Conservation (phyloP, 1,284 basidiomycete genomes). For the Apiotrichum porosum region DNA sequence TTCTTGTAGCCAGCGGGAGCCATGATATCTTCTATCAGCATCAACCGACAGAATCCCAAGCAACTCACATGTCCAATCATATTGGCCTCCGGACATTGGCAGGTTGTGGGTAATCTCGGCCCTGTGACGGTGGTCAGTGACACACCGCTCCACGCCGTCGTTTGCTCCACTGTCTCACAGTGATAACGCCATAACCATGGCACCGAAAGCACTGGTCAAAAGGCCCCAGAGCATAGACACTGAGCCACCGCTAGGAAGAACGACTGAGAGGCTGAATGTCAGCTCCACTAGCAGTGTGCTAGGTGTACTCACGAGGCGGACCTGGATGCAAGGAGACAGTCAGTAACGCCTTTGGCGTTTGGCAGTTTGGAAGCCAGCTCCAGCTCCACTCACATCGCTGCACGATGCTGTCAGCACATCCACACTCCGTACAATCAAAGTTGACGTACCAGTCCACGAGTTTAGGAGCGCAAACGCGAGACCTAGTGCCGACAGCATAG, state of each 20-base stretch:
- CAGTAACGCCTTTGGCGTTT: too few relatives aligned
- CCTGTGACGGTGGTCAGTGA: background rate
- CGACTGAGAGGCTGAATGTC: constrained; percentile 8
- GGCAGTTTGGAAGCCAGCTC: too few relatives aligned
- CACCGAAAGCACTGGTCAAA: constrained; percentile 29
- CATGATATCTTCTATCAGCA: constrained; percentile 2
- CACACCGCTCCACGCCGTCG: too few relatives aligned
- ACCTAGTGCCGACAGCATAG: constrained; percentile 4
- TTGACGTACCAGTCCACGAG: constrained; percentile 8
- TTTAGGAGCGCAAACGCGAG: constrained; percentile 18
- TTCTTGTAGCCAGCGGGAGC: background rate
- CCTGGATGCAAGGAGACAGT: too few relatives aligned
- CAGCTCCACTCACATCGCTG: constrained; percentile 2
- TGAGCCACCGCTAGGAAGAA: constrained; percentile 38
- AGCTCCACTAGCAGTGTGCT: too few relatives aligned
- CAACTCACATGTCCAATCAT: constrained; percentile 29
- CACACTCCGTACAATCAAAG: background rate
- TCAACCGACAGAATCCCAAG: too few relatives aligned
- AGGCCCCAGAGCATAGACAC: constrained; percentile 43
- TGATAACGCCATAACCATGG: constrained; percentile 24
- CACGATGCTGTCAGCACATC: constrained; percentile 1
- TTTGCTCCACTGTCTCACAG: too few relatives aligned
- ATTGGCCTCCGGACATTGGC: constrained; percentile 33
- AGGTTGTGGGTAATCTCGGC: constrained; percentile 9
- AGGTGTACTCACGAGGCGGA: background rate